phyloP scores from a whole-genome alignment of 225 moss, liverwort and hornwort genomes.

The Lunularia cruciata region DNA sequence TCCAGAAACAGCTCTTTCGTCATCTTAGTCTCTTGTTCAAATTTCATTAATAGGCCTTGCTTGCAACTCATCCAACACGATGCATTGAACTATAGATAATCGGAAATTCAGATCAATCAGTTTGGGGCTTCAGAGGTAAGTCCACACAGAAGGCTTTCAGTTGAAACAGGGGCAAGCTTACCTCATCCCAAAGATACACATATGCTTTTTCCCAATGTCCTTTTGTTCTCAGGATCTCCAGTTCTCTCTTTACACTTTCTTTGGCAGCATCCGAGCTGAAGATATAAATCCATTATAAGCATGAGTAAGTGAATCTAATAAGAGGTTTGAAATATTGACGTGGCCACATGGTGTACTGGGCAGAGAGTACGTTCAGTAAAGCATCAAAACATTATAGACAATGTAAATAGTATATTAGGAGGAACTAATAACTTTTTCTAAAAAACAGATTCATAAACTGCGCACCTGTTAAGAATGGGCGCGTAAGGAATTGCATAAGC shows the following conservation, averaged over 20 bases:
- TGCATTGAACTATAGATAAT: not conserved
- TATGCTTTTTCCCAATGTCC: slow-evolving; percentile 85
- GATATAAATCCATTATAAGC: no score
- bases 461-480: slow-evolving; percentile 74
- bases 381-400: no score
- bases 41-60: not conserved
- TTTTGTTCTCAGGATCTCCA: slow-evolving; percentile 65
- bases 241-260: slow-evolving; percentile 63
- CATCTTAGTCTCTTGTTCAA: not conserved
- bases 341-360: no score
- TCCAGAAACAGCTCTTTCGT: slow-evolving; percentile 13
- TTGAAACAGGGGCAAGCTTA: slow-evolving; percentile 23
- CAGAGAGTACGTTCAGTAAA: no score
- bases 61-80: not conserved
- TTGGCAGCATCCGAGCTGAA: slow-evolving; percentile 71
- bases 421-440: no score
- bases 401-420: no score
- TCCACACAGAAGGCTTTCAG: not conserved
- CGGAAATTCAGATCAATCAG: not conserved
- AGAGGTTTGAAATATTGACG: no score
- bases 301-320: no score
- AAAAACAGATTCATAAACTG: no score
- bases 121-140: not conserved
- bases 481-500: slow-evolving; percentile 89
- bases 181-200: slow-evolving; percentile 95